Evolutionary conservation across 2,329 filamentous ascomycete genomes (phyloP).

Genomic region (Sporothrix curviconia): DNA sequence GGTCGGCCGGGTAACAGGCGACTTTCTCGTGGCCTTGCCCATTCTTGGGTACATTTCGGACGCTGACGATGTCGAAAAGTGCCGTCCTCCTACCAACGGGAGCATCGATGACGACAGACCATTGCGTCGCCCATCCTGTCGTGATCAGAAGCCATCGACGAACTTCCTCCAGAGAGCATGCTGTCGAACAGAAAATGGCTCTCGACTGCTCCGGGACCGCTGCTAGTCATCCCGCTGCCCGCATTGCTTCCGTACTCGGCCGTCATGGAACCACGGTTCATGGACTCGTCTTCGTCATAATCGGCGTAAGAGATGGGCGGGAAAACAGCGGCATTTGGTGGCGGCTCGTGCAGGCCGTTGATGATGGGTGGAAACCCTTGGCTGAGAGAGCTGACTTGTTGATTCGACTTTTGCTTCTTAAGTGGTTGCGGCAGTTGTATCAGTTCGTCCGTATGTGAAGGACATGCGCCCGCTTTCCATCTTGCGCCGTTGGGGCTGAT

Average conservation of each 20-base stretch:
- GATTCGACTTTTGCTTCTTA: conserved; percentile 56
- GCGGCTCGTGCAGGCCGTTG: conserved; percentile 56
- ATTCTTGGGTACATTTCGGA: background rate
- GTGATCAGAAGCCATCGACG: conserved; percentile 17
- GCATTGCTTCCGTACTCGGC: conserved; percentile 34
- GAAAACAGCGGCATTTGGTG: conserved; percentile 54
- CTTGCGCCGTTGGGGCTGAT: background rate
- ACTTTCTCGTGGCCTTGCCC: conserved; percentile 20
- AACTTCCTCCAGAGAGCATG: conserved; percentile 17
- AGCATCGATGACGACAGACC: background rate
- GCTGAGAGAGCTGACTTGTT: conserved; percentile 33
- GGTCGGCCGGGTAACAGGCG: background rate
- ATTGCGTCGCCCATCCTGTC: conserved; percentile 20
- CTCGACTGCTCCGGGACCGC: background rate
- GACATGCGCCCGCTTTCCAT: conserved; percentile 17
- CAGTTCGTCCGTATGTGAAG: conserved; percentile 51
- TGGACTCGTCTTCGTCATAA: conserved; percentile 44
- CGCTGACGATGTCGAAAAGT: background rate
- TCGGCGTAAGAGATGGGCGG: conserved; percentile 55
- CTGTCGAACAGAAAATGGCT: conserved; percentile 8
- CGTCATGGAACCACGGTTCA: conserved; percentile 33
- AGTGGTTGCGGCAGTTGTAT: conserved; percentile 58
- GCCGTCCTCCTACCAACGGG: background rate
- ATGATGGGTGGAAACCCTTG: conserved; percentile 56
- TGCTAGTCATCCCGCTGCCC: background rate